Evolutionary conservation across 192 early-diverging fungal genomes (phyloP).

Genomic region (Phlyctochytrium arcticum): DNA sequence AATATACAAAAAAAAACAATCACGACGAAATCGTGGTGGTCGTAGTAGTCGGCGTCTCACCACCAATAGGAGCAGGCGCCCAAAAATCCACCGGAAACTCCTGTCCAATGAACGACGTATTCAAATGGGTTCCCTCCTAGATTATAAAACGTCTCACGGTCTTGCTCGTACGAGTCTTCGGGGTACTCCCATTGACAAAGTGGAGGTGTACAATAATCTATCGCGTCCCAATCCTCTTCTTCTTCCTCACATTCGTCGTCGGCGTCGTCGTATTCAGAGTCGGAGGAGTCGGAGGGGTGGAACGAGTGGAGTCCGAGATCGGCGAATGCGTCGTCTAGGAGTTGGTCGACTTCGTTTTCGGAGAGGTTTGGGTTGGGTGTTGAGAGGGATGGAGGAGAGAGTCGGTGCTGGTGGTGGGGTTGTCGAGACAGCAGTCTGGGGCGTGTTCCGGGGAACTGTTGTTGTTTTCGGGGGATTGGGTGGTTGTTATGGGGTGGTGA

Average conservation of each 20-base stretch:
- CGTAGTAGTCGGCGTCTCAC: background rate
- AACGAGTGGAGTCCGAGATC: background rate
- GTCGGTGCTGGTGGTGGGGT: too few relatives aligned
- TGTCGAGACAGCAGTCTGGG: too few relatives aligned
- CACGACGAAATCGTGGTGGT: background rate
- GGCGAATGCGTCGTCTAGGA: slow-evolving; percentile 9
- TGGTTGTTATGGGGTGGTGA: too few relatives aligned
- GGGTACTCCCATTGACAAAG: slow-evolving; percentile 4
- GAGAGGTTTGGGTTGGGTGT: too few relatives aligned
- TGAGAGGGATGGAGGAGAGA: too few relatives aligned
- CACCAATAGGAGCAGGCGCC: background rate
- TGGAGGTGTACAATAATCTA: background rate
- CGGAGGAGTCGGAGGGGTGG: too few relatives aligned
- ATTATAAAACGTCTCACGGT: background rate
- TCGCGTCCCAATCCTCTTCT: background rate
- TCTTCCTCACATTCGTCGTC: background rate
- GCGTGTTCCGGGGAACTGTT: too few relatives aligned
- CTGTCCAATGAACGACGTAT: slow-evolving; percentile 1
- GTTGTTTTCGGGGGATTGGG: too few relatives aligned
- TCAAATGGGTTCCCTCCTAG: background rate
- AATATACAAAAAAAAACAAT: background rate
- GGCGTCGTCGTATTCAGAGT: too few relatives aligned
- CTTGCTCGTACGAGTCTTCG: background rate
- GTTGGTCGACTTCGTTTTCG: background rate
- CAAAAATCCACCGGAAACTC: background rate